Conservation (phyloP, 2,329 filamentous ascomycete genomes). For the Cytospora piceicola region DNA sequence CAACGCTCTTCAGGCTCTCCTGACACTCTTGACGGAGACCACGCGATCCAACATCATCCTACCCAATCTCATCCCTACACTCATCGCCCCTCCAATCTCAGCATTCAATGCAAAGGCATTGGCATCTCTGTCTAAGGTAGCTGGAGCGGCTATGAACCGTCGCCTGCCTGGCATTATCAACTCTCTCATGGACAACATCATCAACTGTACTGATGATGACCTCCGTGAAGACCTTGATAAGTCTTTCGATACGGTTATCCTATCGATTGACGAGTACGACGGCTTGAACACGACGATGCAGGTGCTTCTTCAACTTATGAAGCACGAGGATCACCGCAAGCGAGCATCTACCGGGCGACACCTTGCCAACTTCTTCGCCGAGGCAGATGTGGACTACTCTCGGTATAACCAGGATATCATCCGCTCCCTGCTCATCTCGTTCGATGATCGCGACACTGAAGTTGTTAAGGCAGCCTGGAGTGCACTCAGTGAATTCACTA, state of each 20-base stretch:
- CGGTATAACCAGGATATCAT: slow-evolving; percentile 96
- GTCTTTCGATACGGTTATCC: slow-evolving; percentile 86
- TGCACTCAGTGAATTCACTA: slow-evolving; percentile 84
- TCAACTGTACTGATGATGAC: slow-evolving; percentile 73
- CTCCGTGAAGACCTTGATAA: slow-evolving; percentile 73
- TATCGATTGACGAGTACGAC: slow-evolving; percentile 94
- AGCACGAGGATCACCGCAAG: slow-evolving; percentile 89
- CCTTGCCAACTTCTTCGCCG: slow-evolving; percentile 82
- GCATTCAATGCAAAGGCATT: slow-evolving; percentile 94
- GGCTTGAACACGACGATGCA: slow-evolving; percentile 96
- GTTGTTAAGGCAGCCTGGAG: slow-evolving; percentile 91
- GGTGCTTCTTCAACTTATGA: slow-evolving; percentile 82
- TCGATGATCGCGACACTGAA: slow-evolving; percentile 80
- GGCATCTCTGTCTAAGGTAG: slow-evolving; percentile 90
- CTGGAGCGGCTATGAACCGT: slow-evolving; percentile 86
- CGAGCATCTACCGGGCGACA: slow-evolving; percentile 79
- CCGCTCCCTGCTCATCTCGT: slow-evolving; percentile 85
- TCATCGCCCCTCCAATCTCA: slow-evolving; percentile 87
- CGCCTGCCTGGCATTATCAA: slow-evolving; percentile 89
- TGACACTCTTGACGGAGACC: slow-evolving; percentile 91
- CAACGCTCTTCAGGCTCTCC: slow-evolving; percentile 87
- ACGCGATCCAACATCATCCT: slow-evolving; percentile 95
- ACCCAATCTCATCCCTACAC: slow-evolving; percentile 91
- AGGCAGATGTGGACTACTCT: slow-evolving; percentile 84
- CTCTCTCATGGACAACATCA: slow-evolving; percentile 89